Conservation (phyloP, 768 basidiomycete species). For the Cystofilobasidium ferigula region DNA sequence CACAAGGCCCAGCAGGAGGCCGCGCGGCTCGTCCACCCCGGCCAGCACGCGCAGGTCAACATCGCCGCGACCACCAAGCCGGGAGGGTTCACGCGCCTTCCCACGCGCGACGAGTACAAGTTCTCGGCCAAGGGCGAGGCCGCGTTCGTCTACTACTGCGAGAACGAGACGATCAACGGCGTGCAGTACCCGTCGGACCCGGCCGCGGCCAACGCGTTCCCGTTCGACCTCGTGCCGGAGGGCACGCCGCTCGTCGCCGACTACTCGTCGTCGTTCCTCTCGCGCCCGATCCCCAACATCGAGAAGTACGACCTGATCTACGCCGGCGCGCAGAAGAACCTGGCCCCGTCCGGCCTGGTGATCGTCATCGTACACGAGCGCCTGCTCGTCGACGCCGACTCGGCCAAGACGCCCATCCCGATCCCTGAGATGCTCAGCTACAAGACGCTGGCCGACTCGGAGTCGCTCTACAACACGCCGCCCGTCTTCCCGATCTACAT, state of each 20-base stretch:
- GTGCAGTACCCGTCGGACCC: conserved; percentile 65
- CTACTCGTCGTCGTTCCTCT: conserved; percentile 95
- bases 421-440: conserved; percentile 65
- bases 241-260: conserved; percentile 75
- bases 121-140: conserved; percentile 58
- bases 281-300: conserved; percentile 74
- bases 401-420: conserved; percentile 58
- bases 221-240: conserved; percentile 59
- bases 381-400: conserved; percentile 62
- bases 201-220: conserved; percentile 57
- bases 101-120: conserved; percentile 56
- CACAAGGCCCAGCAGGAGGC: conserved; percentile 51
- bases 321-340: conserved; percentile 95
- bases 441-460: conserved; percentile 62
- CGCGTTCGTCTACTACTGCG: conserved; percentile 93
- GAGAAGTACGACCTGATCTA: conserved; percentile 87
- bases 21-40: conserved; percentile 13
- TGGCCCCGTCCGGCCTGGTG: conserved; percentile 86
- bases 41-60: conserved; percentile 45
- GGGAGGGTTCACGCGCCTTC: conserved; percentile 59
- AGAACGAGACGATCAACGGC: conserved; percentile 97
- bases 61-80: conserved; percentile 54
- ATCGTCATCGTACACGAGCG: conserved; percentile 91
- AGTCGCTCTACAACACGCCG: conserved; percentile 84
- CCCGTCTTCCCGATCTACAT: conserved; percentile 85